Base-by-base conservation (phyloP, 257 asterid species). In the Ehretia macrophylla region DNA sequence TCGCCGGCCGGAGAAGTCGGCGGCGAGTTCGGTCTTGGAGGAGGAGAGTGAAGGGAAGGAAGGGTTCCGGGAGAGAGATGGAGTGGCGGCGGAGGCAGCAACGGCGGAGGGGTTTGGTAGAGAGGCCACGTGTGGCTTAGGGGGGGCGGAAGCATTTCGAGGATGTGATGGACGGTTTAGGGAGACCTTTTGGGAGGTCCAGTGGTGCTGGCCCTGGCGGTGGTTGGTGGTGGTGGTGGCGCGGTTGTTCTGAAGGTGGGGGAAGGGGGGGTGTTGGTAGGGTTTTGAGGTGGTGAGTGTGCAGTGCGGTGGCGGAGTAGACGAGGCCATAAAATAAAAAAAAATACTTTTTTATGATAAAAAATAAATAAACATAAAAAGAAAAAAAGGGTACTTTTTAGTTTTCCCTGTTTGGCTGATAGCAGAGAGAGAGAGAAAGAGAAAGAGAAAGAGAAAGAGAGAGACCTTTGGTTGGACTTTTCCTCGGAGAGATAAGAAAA, bases 281-380 rank as follows among this genome's bases (percentile, higher is more conserved):
- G 96, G 87, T 77, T 83, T 87, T 18, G 89, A n/a, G 71, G 97
- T 76, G 79, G 91, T 85, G 56, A 87, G 84, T 4, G 95, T 55
- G 67, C 82, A 83, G 79, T 83, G 86, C 52, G 95, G 84, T 12
- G 97, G 95, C 72, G 97, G 90, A 73, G 97, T 90, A 2, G 96
- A 81, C 55, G 95, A 90, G 56, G 96, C 97, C 96, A 90, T 90
- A 40, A 0, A 0, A 11, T 5, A n/a, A 4, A 17, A 0, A 11
- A 12, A n/a, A 4, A 17, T 17, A 8, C 4, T 6, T 16, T 16
- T 48, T 16, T 17, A 48, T 27, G 3, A 27, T 27, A 27, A 27
- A n/a, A 27, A 71, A 54, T 32, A 20, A 20, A 1, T 0, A 1
- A 23, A 40, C 4, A n/a, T 5, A 11, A 35, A 57, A 44, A 58